Percentiles rank a stretch among this genome's conserved stretches.
Evolutionary conservation across 495 filamentous ascomycete species (phyloP).

Genomic region (Hyaloscypha variabilis): DNA sequence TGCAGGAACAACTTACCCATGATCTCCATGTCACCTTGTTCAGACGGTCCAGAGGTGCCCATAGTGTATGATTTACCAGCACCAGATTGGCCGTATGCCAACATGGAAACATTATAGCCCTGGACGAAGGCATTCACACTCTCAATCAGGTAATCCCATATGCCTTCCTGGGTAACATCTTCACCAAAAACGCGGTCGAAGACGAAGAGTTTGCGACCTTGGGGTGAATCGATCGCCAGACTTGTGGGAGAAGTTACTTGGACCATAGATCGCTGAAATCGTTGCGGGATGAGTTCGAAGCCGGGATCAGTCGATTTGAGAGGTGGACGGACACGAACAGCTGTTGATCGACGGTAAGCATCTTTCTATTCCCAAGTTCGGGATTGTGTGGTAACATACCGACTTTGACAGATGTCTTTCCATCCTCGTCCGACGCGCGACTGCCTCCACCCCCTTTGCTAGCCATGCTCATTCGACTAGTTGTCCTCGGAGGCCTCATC

Average conservation of each 20-base stretch:
- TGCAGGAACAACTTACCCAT: slow-evolving; percentile 68
- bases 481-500: slow-evolving; percentile 77
- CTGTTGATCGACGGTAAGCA: slow-evolving; percentile 10
- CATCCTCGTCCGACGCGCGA: slow-evolving; percentile 90
- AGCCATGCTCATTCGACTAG: slow-evolving; percentile 86
- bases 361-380: not conserved
- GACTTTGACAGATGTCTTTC: slow-evolving; percentile 97
- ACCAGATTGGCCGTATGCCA: slow-evolving; percentile 98
- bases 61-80: slow-evolving; percentile 99
- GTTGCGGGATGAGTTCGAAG: slow-evolving; percentile 91
- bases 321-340: slow-evolving; percentile 92
- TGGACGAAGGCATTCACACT: slow-evolving; percentile 90
- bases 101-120: slow-evolving; percentile 97
- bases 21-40: slow-evolving; percentile 70
- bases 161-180: slow-evolving; percentile 80
- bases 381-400: slow-evolving; percentile 63
- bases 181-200: slow-evolving; percentile 94
- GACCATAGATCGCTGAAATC: slow-evolving; percentile 92
- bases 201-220: slow-evolving; percentile 91
- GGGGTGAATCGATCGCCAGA: slow-evolving; percentile 84
- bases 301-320: slow-evolving; percentile 83
- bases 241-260: slow-evolving; percentile 84
- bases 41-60: slow-evolving; percentile 88
- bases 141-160: slow-evolving; percentile 95
- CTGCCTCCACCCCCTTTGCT: slow-evolving; percentile 80